Evolutionary conservation across 2,329 filamentous ascomycete genomes (phyloP), one percentile per base, ranked within the genome.

Genomic region (Drechslerella stenobrocha): DNA sequence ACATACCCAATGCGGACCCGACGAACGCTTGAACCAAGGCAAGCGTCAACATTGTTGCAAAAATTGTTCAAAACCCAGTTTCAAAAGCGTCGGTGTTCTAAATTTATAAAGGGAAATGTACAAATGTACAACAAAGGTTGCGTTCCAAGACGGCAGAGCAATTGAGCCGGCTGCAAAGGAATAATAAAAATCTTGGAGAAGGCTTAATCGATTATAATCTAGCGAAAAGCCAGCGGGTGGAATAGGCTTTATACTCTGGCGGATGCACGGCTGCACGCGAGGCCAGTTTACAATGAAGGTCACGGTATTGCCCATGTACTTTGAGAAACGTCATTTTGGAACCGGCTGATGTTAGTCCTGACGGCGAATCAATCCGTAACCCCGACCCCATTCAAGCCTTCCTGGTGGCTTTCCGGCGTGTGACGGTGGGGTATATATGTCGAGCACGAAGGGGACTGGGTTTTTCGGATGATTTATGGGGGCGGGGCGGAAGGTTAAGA

Each of bases 361-460:
- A 66, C 60, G 60, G 60, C 60, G 52, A 58, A 58, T 52, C 60
- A 66, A 48, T 58, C 60, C 60, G 60, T 48, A 66, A 66, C 52
- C 46, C 60, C 60, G 60, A 58, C 40, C 18, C 32, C 40, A n/a
- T 11, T 15, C n/a, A 61, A 42, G 37, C 23, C 28, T 32, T 24
- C 34, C n/a, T n/a, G n/a, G n/a, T n/a, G n/a, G n/a, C n/a, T n/a
- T n/a, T n/a, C n/a, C n/a, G n/a, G n/a, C n/a, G n/a, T n/a, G n/a
- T n/a, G n/a, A n/a, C n/a, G n/a, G n/a, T n/a, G n/a, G n/a, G n/a
- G n/a, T n/a, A n/a, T n/a, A n/a, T n/a, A n/a, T n/a, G n/a, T n/a
- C n/a, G n/a, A n/a, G n/a, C n/a, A n/a, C n/a, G n/a, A n/a, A n/a
- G n/a, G n/a, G n/a, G n/a, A n/a, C n/a, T n/a, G n/a, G n/a, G n/a